Conservation (phyloP, 371 early-diverging fungal species). For the Apophysomyces trapeziformis region DNA sequence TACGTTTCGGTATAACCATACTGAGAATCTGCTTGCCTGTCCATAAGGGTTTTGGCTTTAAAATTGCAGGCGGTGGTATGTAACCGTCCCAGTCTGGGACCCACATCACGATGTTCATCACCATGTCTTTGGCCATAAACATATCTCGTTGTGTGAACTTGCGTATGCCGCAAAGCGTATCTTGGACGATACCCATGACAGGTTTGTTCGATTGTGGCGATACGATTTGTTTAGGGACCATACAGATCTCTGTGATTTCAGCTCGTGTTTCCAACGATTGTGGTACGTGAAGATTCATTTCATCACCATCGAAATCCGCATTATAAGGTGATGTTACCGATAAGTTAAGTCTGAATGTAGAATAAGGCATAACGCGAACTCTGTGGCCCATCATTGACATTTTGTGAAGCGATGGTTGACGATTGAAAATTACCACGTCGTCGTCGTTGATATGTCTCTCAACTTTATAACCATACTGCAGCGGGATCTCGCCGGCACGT, state of each 20-base stretch:
- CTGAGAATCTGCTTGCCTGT: slow-evolving; percentile 98
- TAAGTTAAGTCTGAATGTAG: slow-evolving; percentile 98
- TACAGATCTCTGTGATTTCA: slow-evolving; percentile 95
- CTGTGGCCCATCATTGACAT: slow-evolving; percentile 99
- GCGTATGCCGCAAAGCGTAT: slow-evolving; percentile 96
- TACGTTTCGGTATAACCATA: slow-evolving; percentile 92
- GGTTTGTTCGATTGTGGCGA: slow-evolving; percentile 99
- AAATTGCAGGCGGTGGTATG: slow-evolving; percentile 92
- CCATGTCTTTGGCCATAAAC: slow-evolving; percentile 89
- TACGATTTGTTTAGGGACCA: slow-evolving; percentile 98
- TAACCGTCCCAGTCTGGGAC: slow-evolving; percentile 96
- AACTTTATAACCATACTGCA: slow-evolving; percentile 95
- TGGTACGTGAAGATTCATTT: slow-evolving; percentile 99
- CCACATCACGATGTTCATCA: slow-evolving; percentile 97
- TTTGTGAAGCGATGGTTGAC: slow-evolving; percentile 99
- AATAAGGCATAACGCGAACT: slow-evolving; percentile 98
- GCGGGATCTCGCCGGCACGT: slow-evolving; percentile 85
- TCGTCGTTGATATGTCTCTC: slow-evolving; percentile 98
- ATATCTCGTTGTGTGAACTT: slow-evolving; percentile 97
- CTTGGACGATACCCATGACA: slow-evolving; percentile 99
- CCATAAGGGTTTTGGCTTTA: slow-evolving; percentile 97
- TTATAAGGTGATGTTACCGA: slow-evolving; percentile 99
- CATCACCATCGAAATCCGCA: slow-evolving; percentile 99
- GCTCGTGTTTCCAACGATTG: slow-evolving; percentile 96
- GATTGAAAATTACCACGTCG: slow-evolving; percentile 99